Evolutionary conservation across 306 rosid species (phyloP).

Genomic region (Cucumis hystrix): DNA sequence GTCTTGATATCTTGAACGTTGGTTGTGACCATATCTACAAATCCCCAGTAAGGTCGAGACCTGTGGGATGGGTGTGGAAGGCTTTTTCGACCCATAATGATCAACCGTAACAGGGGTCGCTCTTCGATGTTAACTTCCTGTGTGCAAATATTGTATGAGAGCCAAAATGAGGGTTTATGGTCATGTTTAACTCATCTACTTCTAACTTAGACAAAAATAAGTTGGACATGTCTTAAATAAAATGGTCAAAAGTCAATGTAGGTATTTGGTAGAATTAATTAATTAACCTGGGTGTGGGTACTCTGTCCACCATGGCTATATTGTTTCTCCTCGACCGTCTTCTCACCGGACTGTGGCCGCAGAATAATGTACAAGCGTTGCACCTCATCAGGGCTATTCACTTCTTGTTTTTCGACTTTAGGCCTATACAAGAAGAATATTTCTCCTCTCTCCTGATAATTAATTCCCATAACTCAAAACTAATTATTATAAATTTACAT

Average conservation of each 20-base stretch:
- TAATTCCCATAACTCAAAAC: neutral
- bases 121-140: constrained; percentile 31
- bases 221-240: no score
- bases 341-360: constrained; percentile 32
- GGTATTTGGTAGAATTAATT: no score
- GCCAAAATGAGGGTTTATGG: no score
- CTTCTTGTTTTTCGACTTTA: constrained; percentile 40
- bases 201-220: neutral
- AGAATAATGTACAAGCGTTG: constrained; percentile 43
- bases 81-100: constrained; percentile 46
- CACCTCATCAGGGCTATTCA: constrained; percentile 34
- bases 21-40: constrained; percentile 41
- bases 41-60: constrained; percentile 36
- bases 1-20: constrained; percentile 24
- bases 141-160: no score
- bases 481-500: no score
- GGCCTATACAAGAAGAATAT: constrained; percentile 54
- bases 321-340: constrained; percentile 33
- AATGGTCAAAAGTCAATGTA: no score
- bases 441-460: constrained; percentile 39
- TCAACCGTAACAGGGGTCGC: constrained; percentile 32
- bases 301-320: constrained; percentile 24
- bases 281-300: constrained; percentile 14
- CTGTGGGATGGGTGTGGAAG: constrained; percentile 31
- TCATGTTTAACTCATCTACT: no score